Evolutionary conservation across 345 rosid genomes (phyloP), one percentile per base, ranked within the genome.

Genomic region (Brassica juncea): DNA sequence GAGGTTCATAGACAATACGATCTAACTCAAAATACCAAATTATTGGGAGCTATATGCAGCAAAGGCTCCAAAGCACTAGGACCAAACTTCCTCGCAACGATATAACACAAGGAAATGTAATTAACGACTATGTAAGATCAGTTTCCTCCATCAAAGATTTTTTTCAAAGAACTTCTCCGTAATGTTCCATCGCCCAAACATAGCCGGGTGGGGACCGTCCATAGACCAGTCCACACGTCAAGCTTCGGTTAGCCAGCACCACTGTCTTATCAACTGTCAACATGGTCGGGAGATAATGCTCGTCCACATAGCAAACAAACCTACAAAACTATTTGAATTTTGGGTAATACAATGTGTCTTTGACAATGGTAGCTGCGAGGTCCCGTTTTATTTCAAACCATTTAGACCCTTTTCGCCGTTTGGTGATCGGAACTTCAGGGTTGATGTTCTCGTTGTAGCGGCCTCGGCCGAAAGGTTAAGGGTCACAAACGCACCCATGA

Each of bases 311-410:
- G 54, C 54, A 44, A 44, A n/a, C 54, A 44, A n/a, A n/a, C 11
- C 15, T 44, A 44, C 49, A 42, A 42, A 42, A 42, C 12, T 42
- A 12, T 42, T 42, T 42, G 49, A 42, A 42, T 42, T 42, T 37
- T 3, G 49, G 49, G 49, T 42, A 10, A 42, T 8, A 42, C 49
- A 42, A 42, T 42, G 49, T 42, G 49, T 42, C 49, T 42, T 42
- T 42, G 44, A 93, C 94, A 10, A 93, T 71, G 66, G 63, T 85
- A 72, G 89, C 54, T 52, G 98, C 97, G 4, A 91, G 90, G 77
- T 84, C 86, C 35, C 97, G 80, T 84, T 84, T 86, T 52, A 89
- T 10, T 84, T 89, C 99, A 63, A 94, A 94, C 99, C 99, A 94
- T 34, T 91, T 12, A 42, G 14, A 42, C 49, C 98, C 99, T 87